Evolutionary conservation across 2,329 filamentous ascomycete species (phyloP).

Genomic region (Xylariales sp.): DNA sequence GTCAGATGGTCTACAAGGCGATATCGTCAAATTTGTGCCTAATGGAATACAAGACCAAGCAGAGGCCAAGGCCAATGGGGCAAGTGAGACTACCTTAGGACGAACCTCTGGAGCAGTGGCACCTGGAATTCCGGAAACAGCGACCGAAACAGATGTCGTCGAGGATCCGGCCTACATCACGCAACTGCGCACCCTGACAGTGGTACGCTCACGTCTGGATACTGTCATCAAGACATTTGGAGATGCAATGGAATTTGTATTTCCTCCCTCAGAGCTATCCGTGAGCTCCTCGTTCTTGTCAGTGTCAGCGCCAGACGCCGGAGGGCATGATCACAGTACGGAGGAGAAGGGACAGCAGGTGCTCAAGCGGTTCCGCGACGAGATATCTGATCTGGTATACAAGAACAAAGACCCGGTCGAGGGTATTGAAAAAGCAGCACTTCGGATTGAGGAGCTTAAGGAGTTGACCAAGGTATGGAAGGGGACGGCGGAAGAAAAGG

Average conservation of each 20-base stretch:
- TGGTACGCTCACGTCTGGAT: slow-evolving; percentile 80
- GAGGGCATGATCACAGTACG: slow-evolving; percentile 56
- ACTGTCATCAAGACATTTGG: slow-evolving; percentile 88
- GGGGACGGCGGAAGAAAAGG: slow-evolving; percentile 92
- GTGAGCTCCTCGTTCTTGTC: slow-evolving; percentile 83
- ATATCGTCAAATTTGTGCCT: slow-evolving; percentile 69
- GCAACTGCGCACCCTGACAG: slow-evolving; percentile 75
- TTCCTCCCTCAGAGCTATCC: slow-evolving; percentile 82
- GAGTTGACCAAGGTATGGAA: slow-evolving; percentile 80
- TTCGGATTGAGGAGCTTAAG: slow-evolving; percentile 72
- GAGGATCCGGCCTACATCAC: slow-evolving; percentile 60
- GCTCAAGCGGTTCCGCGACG: slow-evolving; percentile 63
- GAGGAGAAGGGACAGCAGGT: slow-evolving; percentile 86
- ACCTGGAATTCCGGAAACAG: slow-evolving; percentile 11
- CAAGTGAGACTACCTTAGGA: slow-evolving; percentile 13
- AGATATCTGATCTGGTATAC: slow-evolving; percentile 65
- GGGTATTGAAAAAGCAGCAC: slow-evolving; percentile 69
- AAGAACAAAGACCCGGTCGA: slow-evolving; percentile 51
- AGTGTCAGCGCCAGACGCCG: slow-evolving; percentile 78
- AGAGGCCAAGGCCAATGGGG: slow-evolving; percentile 18
- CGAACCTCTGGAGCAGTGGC: slow-evolving; percentile 18
- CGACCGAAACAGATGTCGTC: slow-evolving; percentile 17
- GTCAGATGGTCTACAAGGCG: slow-evolving; percentile 64
- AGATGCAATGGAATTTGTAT: slow-evolving; percentile 90
- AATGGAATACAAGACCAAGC: slow-evolving; percentile 35